phyloP scores from a whole-genome alignment of 2,329 filamentous ascomycete species.

The Trichothecium sympodiale region DNA sequence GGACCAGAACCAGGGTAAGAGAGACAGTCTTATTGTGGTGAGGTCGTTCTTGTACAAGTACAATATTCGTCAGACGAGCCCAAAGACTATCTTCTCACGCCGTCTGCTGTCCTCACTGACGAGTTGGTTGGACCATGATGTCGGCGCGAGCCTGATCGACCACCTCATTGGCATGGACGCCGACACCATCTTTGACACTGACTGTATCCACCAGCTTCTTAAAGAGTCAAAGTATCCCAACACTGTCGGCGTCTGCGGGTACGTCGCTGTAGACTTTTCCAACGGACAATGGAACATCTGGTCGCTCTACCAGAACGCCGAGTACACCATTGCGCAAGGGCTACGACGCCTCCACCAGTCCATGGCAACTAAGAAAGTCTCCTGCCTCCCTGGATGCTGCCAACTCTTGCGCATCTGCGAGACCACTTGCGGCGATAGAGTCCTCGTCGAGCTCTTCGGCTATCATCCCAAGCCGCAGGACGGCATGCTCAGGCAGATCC shows the following conservation, averaged over 20 bases:
- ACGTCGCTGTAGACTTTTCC: conserved; percentile 19
- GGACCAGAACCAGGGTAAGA: conserved; percentile 30
- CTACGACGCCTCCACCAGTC: conserved; percentile 13
- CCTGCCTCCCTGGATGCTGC: conserved; percentile 12
- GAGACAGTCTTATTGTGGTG: conserved; percentile 27
- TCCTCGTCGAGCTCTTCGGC: conserved; percentile 12
- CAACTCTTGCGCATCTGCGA: conserved; percentile 13
- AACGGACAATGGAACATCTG: conserved; percentile 13
- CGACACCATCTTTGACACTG: conserved; percentile 24
- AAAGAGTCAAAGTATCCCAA: conserved; percentile 20
- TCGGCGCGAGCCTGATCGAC: conserved; percentile 19
- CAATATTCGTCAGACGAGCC: conserved; percentile 23
- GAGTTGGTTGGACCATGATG: conserved; percentile 17
- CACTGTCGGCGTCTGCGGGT: conserved; percentile 29
- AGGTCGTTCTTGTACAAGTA: conserved; percentile 30
- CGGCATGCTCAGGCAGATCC: conserved; percentile 13
- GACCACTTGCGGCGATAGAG: conserved; percentile 12
- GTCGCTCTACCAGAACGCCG: conserved; percentile 14
- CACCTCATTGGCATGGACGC: conserved; percentile 29
- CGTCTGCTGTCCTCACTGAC: conserved; percentile 22
- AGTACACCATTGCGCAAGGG: conserved; percentile 15
- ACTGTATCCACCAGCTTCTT: conserved; percentile 25
- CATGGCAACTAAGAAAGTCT: conserved; percentile 14
- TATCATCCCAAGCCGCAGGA: conserved; percentile 12
- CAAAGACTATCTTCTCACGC: conserved; percentile 23